Evolutionary conservation across 2,329 filamentous ascomycete genomes (phyloP).

Genomic region (Teratosphaeria gauchensis): DNA sequence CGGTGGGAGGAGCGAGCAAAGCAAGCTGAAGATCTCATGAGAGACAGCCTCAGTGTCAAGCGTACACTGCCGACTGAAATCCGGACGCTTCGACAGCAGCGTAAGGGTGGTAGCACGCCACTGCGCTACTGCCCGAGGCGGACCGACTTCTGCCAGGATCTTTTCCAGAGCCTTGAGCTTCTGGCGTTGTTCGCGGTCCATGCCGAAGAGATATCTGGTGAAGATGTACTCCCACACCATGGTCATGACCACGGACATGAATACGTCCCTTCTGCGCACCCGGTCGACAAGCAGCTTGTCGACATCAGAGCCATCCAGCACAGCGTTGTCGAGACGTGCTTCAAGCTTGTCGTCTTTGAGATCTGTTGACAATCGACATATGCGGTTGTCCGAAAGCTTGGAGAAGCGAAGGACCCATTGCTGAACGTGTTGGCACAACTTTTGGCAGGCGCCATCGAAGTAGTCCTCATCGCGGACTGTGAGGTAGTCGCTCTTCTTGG

Average conservation of each 20-base stretch:
- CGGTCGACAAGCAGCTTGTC: constrained; percentile 81
- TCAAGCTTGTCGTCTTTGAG: constrained; percentile 88
- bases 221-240: constrained; percentile 99
- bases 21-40: constrained; percentile 74
- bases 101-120: constrained; percentile 96
- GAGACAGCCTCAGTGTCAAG: constrained; percentile 94
- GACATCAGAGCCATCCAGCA: constrained; percentile 89
- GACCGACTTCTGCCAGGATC: constrained; percentile 77
- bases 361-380: constrained; percentile 73
- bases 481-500: constrained; percentile 61
- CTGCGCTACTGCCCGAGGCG: constrained; percentile 79
- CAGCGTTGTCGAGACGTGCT: constrained; percentile 84
- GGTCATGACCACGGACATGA: constrained; percentile 98
- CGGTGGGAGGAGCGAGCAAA: constrained; percentile 77
- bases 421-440: constrained; percentile 89
- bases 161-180: constrained; percentile 96
- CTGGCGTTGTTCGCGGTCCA: constrained; percentile 95
- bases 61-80: constrained; percentile 74
- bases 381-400: constrained; percentile 88
- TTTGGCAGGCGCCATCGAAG: constrained; percentile 87
- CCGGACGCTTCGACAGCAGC: constrained; percentile 66
- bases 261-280: constrained; percentile 79
- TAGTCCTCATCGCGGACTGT: constrained; percentile 80
- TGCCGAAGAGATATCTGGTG: constrained; percentile 93
- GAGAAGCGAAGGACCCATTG: constrained; percentile 98